Conservation (phyloP, 306 rosid species). For the Elaeagnus macrophylla region DNA sequence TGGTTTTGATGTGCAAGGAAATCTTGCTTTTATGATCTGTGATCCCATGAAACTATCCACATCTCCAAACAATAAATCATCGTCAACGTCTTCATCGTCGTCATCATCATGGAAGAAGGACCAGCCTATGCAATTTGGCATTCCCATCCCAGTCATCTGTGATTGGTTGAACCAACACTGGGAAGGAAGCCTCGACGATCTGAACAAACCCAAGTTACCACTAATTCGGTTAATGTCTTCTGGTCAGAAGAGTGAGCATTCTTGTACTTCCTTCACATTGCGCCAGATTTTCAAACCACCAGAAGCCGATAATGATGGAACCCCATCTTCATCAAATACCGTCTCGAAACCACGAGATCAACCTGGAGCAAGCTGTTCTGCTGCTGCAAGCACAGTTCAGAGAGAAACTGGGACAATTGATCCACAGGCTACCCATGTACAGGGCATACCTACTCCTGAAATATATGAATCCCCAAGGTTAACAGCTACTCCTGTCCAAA, state of each 20-base stretch:
- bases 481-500: slow-evolving; percentile 56
- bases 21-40: slow-evolving; percentile 93
- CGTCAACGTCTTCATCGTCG: slow-evolving; percentile 71
- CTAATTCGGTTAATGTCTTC: slow-evolving; percentile 85
- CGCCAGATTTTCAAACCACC: slow-evolving; percentile 78
- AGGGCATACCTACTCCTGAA: slow-evolving; percentile 96
- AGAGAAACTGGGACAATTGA: slow-evolving; percentile 46
- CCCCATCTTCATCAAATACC: slow-evolving; percentile 64
- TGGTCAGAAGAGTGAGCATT: slow-evolving; percentile 80
- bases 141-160: slow-evolving; percentile 79
- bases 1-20: slow-evolving; percentile 86
- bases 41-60: slow-evolving; percentile 98
- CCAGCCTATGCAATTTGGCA: slow-evolving; percentile 82
- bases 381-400: slow-evolving; percentile 43
- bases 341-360: slow-evolving; percentile 42
- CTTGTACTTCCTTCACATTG: slow-evolving; percentile 74
- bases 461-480: slow-evolving; percentile 86
- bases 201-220: slow-evolving; percentile 86
- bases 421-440: slow-evolving; percentile 45
- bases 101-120: slow-evolving; percentile 83
- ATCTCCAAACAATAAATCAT: slow-evolving; percentile 77
- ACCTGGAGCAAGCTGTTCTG: slow-evolving; percentile 45
- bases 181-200: slow-evolving; percentile 97
- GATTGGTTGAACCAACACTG: slow-evolving; percentile 99
- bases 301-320: slow-evolving; percentile 53